These are phyloP conservation scores for Urostyla sp. DNA, from an alignment of 73 alveolate genomes.

Conservation along the genomic window DNA sequence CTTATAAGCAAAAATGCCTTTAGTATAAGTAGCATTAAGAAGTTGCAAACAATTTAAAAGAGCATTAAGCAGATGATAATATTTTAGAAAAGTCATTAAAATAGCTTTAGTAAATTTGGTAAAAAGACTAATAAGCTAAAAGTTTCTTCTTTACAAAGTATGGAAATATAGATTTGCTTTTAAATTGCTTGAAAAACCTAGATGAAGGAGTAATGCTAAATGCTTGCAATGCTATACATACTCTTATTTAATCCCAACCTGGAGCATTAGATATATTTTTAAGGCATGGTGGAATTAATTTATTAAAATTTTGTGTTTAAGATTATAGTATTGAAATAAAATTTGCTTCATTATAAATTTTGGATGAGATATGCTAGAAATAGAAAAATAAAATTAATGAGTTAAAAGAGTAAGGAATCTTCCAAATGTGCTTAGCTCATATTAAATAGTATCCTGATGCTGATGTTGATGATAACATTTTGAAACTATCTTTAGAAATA, in stretches of 20 bases:
- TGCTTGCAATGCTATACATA: not conserved
- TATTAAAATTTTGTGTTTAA: constrained; percentile 19
- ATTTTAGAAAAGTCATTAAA: constrained; percentile 33
- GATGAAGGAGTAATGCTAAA: constrained; percentile 52
- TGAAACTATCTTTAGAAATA: constrained; percentile 13
- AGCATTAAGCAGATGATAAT: constrained; percentile 48
- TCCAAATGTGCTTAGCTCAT: constrained; percentile 12
- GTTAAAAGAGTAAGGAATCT: constrained; percentile 7
- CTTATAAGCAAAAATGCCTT: too few relatives aligned
- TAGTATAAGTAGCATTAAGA: not conserved
- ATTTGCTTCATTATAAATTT: not conserved
- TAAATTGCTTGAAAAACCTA: constrained; percentile 38
- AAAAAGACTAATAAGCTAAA: constrained; percentile 14
- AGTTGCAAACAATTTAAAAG: constrained; percentile 22
- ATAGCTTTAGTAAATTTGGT: constrained; percentile 35
- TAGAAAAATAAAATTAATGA: constrained; percentile 36
- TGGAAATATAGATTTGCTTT: constrained; percentile 46
- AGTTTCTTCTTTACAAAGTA: constrained; percentile 49
- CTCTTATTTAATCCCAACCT: constrained; percentile 13
- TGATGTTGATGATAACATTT: constrained; percentile 19
- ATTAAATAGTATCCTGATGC: constrained; percentile 30
- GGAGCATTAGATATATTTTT: constrained; percentile 56
- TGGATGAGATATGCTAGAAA: not conserved
- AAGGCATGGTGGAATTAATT: constrained; percentile 35
- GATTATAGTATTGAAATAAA: constrained; percentile 53